These are phyloP conservation scores for Phoma sp. DNA, from an alignment of 2,329 filamentous ascomycete species.

Conservation along the genomic window DNA sequence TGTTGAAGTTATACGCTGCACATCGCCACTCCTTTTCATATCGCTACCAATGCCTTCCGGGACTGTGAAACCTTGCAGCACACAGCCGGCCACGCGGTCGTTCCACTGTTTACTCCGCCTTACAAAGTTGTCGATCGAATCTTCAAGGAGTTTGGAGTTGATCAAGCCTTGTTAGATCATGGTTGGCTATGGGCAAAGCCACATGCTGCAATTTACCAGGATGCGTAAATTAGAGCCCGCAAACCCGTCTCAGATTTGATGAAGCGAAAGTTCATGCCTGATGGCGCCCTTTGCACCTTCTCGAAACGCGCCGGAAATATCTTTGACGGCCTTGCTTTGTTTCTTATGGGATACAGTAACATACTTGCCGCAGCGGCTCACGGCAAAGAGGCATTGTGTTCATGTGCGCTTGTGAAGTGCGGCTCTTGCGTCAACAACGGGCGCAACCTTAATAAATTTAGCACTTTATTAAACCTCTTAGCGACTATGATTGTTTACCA, in stretches of 20 bases:
- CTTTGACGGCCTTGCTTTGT: conserved; percentile 13
- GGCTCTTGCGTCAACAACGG: conserved; percentile 17
- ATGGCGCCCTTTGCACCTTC: conserved; percentile 19
- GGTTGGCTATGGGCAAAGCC: conserved; percentile 4
- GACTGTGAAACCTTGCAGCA: background rate
- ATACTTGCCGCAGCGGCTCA: conserved; percentile 15
- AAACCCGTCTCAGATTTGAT: conserved; percentile 31
- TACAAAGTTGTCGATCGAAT: conserved; percentile 9
- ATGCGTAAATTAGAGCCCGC: conserved; percentile 24
- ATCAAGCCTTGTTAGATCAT: conserved; percentile 3
- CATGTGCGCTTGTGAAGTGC: conserved; percentile 10
- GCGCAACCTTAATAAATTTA: background rate
- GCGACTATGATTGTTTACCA: background rate
- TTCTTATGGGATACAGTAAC: background rate
- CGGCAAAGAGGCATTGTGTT: conserved; percentile 7
- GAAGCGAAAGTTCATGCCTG: conserved; percentile 8
- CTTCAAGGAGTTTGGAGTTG: conserved; percentile 6
- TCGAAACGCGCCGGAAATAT: conserved; percentile 28
- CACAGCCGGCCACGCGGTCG: conserved; percentile 17
- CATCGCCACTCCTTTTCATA: conserved; percentile 8
- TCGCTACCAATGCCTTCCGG: conserved; percentile 7
- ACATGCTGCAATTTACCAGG: conserved; percentile 4
- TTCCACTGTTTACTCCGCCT: conserved; percentile 7
- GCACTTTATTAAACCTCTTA: background rate
- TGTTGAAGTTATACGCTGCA: conserved; percentile 5